Conservation (phyloP, 768 basidiomycete genomes). For the Trametes villosa region DNA sequence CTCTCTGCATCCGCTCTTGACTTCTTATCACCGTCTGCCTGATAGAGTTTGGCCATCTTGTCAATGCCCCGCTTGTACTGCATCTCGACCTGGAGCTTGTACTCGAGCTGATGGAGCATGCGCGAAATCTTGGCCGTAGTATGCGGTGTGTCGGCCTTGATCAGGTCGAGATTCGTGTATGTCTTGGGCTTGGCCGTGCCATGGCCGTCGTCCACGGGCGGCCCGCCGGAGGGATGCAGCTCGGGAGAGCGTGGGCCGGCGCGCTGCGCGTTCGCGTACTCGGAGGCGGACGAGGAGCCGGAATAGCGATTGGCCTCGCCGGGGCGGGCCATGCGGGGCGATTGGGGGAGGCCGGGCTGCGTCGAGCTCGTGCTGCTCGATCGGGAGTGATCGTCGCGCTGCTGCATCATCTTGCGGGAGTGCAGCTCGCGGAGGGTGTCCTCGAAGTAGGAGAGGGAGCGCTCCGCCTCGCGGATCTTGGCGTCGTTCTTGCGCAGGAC, state of each 20-base stretch:
- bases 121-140: slow-evolving; percentile 95
- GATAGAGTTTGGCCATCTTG: slow-evolving; percentile 97
- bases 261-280: slow-evolving; percentile 21
- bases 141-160: slow-evolving; percentile 96
- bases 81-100: slow-evolving; percentile 97
- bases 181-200: slow-evolving; percentile 59
- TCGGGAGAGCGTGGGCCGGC: slow-evolving; percentile 31
- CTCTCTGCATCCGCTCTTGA: slow-evolving; percentile 91
- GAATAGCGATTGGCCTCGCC: slow-evolving; percentile 22
- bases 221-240: slow-evolving; percentile 32
- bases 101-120: slow-evolving; percentile 98
- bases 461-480: slow-evolving; percentile 86
- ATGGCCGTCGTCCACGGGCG: slow-evolving; percentile 37
- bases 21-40: slow-evolving; percentile 97
- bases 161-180: slow-evolving; percentile 88
- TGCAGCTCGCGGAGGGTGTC: slow-evolving; percentile 83
- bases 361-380: slow-evolving; percentile 43
- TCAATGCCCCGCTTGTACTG: slow-evolving; percentile 99
- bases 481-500: slow-evolving; percentile 81
- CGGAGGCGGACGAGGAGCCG: slow-evolving; percentile 24
- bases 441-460: slow-evolving; percentile 85
- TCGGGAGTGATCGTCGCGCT: slow-evolving; percentile 60
- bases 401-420: slow-evolving; percentile 65
- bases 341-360: slow-evolving; percentile 28
- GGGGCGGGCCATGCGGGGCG: slow-evolving; percentile 22